Evolutionary conservation across 176 grass and related monocot genomes (phyloP).

Genomic region (Stipa capillata): DNA sequence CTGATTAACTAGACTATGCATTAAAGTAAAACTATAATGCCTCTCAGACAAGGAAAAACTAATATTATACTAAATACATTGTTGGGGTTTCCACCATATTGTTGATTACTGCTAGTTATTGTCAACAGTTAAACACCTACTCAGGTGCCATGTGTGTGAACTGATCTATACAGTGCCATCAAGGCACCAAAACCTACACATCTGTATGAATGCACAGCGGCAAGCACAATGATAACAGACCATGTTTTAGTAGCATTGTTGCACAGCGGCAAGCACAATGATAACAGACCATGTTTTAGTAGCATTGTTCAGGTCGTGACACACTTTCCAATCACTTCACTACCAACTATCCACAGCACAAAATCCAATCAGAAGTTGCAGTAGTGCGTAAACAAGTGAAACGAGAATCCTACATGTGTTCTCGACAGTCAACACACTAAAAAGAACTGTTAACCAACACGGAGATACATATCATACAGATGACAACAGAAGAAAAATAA

Average conservation of each 20-base stretch:
- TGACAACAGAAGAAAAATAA: background rate
- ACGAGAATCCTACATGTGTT: background rate
- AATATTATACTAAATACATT: background rate
- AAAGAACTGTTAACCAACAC: background rate
- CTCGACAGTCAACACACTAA: background rate
- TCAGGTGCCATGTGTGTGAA: too few relatives aligned
- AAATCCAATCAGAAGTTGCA: background rate
- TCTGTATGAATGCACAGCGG: background rate
- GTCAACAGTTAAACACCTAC: background rate
- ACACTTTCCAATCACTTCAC: background rate
- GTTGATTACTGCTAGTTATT: background rate
- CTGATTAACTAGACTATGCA: background rate
- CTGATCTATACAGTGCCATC: too few relatives aligned
- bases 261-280: background rate
- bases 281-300: background rate
- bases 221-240: background rate
- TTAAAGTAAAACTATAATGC: background rate
- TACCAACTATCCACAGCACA: background rate
- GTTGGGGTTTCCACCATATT: background rate
- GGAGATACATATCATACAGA: too few relatives aligned
- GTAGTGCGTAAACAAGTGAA: background rate
- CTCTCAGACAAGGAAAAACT: background rate
- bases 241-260: too few relatives aligned
- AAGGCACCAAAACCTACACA: too few relatives aligned
- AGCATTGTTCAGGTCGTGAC: background rate